Evolutionary conservation across 78 protist genomes (phyloP).

Genomic region (Corallochytrium limacisporum): DNA sequence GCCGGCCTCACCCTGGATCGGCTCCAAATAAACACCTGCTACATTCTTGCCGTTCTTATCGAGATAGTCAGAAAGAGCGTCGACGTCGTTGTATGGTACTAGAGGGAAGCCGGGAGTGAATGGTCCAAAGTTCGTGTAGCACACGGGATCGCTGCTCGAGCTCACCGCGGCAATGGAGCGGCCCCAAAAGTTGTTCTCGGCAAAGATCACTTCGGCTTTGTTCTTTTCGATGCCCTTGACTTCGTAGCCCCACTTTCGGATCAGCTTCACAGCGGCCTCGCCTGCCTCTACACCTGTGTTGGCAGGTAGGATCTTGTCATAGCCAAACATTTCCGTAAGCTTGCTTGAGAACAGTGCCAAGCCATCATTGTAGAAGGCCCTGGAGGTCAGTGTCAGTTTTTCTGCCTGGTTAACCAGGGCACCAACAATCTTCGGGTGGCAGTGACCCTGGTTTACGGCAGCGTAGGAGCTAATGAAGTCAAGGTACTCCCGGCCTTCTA

Average conservation of each 20-base stretch:
- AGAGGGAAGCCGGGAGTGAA: slow-evolving; percentile 10
- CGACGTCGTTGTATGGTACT: slow-evolving; percentile 46
- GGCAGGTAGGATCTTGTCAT: slow-evolving; percentile 87
- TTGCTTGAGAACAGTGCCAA: slow-evolving; percentile 50
- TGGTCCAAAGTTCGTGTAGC: slow-evolving; percentile 59
- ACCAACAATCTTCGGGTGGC: slow-evolving; percentile 74
- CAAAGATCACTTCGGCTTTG: slow-evolving; percentile 63
- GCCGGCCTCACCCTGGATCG: slow-evolving; percentile 92
- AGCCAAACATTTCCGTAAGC: slow-evolving; percentile 59
- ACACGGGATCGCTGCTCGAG: slow-evolving; percentile 68
- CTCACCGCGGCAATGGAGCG: slow-evolving; percentile 79
- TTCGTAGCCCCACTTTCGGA: slow-evolving; percentile 86
- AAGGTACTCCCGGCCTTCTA: slow-evolving; percentile 78
- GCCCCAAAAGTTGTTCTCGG: slow-evolving; percentile 83
- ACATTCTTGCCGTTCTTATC: slow-evolving; percentile 35
- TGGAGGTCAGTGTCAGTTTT: slow-evolving; percentile 66
- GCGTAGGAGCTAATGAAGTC: slow-evolving; percentile 91
- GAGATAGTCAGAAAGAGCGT: slow-evolving; percentile 52
- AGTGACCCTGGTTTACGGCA: slow-evolving; percentile 93
- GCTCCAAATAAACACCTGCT: slow-evolving; percentile 81
- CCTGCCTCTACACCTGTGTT: slow-evolving; percentile 91
- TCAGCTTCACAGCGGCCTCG: slow-evolving; percentile 89
- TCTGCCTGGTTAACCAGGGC: slow-evolving; percentile 70
- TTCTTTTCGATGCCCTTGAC: slow-evolving; percentile 60
- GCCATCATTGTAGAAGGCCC: slow-evolving; percentile 90